A percentile compares a stretch with the other conserved stretches of the same genome.
phyloP scores from a whole-genome alignment of 371 early-diverging fungal genomes.

The Coemansia sp. region DNA sequence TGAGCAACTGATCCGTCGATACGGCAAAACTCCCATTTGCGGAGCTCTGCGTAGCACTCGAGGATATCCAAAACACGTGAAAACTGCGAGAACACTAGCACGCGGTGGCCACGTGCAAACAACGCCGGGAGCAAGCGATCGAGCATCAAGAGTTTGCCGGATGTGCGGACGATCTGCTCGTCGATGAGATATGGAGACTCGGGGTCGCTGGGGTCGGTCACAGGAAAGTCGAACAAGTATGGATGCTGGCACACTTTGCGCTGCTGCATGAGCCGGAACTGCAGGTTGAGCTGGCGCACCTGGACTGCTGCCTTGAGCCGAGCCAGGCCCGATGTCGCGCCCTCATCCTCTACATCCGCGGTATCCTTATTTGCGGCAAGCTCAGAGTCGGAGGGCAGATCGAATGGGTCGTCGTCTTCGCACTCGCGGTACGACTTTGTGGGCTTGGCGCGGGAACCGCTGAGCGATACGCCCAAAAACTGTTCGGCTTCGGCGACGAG shows the following conservation, averaged over 20 bases:
- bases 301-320: conserved; percentile 20
- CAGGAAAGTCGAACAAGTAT: conserved; percentile 81
- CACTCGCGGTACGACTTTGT: background rate
- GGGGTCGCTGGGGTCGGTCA: conserved; percentile 46
- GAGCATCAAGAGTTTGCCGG: conserved; percentile 87
- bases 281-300: conserved; percentile 54
- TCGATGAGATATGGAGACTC: conserved; percentile 46
- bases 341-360: background rate
- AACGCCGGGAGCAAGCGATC: conserved; percentile 79
- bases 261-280: conserved; percentile 88
- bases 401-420: conserved; percentile 5
- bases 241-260: conserved; percentile 97
- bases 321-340: conserved; percentile 1
- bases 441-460: background rate
- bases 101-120: conserved; percentile 75
- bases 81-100: conserved; percentile 94
- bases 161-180: conserved; percentile 48
- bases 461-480: conserved; percentile 5
- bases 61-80: conserved; percentile 89
- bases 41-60: conserved; percentile 81
- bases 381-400: background rate
- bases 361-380: background rate
- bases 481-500: conserved; percentile 12
- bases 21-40: conserved; percentile 82
- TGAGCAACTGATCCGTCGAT: conserved; percentile 89